Evolutionary conservation across 768 basidiomycete species (phyloP), one percentile per base, ranked within the genome.

Genomic region (Tricholoma flavovirens): DNA sequence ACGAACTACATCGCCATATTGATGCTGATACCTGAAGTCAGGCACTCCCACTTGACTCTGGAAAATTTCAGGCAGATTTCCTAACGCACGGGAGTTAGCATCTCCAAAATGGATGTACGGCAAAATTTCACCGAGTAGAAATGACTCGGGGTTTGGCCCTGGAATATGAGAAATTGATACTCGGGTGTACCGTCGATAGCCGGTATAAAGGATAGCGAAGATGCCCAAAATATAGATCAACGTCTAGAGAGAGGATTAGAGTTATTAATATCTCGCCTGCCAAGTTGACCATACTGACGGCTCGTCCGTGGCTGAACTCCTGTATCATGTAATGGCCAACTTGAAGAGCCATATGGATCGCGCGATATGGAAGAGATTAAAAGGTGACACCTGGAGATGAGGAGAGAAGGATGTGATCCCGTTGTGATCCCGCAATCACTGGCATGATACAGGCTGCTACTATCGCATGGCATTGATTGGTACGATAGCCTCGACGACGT

Each of bases 1-100:
- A 36, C 78, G 77, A 29, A 80, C 75, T 14, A 82, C 69, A 58
- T 77, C 76, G 1, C 82, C 81, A 60, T 71, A 83, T 56, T 71
- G 63, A 32, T 65, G 68, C 60, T 77, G 75, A 66, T 80, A 83
- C 61, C 77, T 78, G 65, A 82, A 82, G 57, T 83, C 81, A 6
- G 77, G 72, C 50, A 73, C 72, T 10, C 75, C 81, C 15, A 74
- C 80, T 63, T 81, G 75, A 56, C 76, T 77, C 58, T 79, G 78
- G 58, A 80, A 77, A 42, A 79, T 66, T 59, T 82, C 76, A 21
- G 71, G 71, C 19, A 82, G 66, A 55, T 79, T 78, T 12, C 82
- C 82, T 83, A 26, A 21, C 43, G 35, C 19, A 19, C 24, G 36
- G 40, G 8, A 45, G n/a, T 19, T 7, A 14, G 19, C 21, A 33